phyloP scores from a whole-genome alignment of 495 filamentous ascomycete genomes.

The Annulohypoxylon bovei region DNA sequence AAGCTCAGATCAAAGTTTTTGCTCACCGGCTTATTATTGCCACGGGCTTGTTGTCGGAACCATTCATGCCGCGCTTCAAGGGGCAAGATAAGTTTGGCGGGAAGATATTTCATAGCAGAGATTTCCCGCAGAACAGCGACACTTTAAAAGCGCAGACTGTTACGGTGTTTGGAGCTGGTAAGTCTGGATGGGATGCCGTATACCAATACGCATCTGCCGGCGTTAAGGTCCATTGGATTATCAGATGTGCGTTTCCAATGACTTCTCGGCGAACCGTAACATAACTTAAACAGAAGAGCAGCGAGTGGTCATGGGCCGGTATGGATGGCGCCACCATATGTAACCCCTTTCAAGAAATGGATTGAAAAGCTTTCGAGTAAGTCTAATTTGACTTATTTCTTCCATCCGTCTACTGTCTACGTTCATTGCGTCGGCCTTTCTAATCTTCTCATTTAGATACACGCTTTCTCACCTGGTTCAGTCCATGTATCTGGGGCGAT shows the following conservation, averaged over 20 bases:
- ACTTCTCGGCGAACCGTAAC: too few species aligned
- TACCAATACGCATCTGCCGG: slow-evolving; percentile 73
- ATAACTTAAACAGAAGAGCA: slow-evolving; percentile 13
- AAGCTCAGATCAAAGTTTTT: slow-evolving; percentile 31
- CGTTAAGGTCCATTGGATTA: slow-evolving; percentile 76
- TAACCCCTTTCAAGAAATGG: slow-evolving; percentile 56
- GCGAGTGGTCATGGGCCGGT: slow-evolving; percentile 76
- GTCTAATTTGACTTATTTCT: slow-evolving; percentile 13
- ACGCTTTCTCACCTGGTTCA: slow-evolving; percentile 56
- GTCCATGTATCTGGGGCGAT: slow-evolving; percentile 57
- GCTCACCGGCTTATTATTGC: slow-evolving; percentile 51
- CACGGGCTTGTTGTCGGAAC: slow-evolving; percentile 51
- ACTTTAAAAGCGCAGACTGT: slow-evolving; percentile 55
- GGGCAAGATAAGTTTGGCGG: slow-evolving; percentile 54
- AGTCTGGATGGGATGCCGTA: slow-evolving; percentile 81
- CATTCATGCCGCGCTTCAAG: slow-evolving; percentile 51
- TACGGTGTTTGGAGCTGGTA: slow-evolving; percentile 75
- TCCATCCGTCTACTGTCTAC: neutral
- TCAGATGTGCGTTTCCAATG: slow-evolving; percentile 59
- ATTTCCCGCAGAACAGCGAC: slow-evolving; percentile 55
- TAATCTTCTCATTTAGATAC: slow-evolving; percentile 42
- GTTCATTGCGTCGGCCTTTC: neutral
- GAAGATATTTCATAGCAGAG: slow-evolving; percentile 71
- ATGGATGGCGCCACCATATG: slow-evolving; percentile 73
- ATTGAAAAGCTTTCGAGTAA: slow-evolving; percentile 65